Evolutionary conservation across 192 early-diverging fungal species (phyloP).

Genomic region (Podila minutissima): DNA sequence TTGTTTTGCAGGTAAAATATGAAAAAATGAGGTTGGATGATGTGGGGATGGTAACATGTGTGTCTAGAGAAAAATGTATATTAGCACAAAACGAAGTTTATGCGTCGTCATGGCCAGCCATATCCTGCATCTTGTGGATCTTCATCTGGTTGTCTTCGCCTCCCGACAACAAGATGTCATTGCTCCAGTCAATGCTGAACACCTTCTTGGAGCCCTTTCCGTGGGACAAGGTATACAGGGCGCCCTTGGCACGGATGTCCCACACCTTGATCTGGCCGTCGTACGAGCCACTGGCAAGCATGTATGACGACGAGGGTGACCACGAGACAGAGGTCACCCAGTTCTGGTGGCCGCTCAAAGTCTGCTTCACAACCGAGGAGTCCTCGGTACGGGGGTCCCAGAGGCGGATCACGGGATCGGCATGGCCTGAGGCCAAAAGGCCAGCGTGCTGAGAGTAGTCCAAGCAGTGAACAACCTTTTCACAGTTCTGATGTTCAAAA

Average conservation of each 20-base stretch:
- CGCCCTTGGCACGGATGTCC: slow-evolving; percentile 91
- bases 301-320: slow-evolving; percentile 80
- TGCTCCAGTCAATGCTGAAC: slow-evolving; percentile 77
- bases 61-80: not conserved
- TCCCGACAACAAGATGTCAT: slow-evolving; percentile 71
- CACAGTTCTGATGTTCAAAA: slow-evolving; percentile 72
- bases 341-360: slow-evolving; percentile 80
- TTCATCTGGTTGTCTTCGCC: slow-evolving; percentile 79
- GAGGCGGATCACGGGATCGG: slow-evolving; percentile 82
- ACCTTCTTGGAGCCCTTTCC: slow-evolving; percentile 66
- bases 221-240: slow-evolving; percentile 77
- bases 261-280: slow-evolving; percentile 90
- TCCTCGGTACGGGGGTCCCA: slow-evolving; percentile 93
- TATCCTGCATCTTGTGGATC: slow-evolving; percentile 59
- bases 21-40: not conserved
- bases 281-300: slow-evolving; percentile 86
- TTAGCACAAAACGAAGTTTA: slow-evolving; percentile 3
- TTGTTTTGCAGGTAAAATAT: not conserved
- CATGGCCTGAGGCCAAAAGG: slow-evolving; percentile 89
- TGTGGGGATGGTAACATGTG: not conserved
- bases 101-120: slow-evolving; percentile 27
- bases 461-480: slow-evolving; percentile 81
- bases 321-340: slow-evolving; percentile 89
- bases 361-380: slow-evolving; percentile 77
- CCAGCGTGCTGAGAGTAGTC: slow-evolving; percentile 74